Evolutionary conservation across 495 filamentous ascomycete species (phyloP).

Genomic region (Amniculicola lignicola): DNA sequence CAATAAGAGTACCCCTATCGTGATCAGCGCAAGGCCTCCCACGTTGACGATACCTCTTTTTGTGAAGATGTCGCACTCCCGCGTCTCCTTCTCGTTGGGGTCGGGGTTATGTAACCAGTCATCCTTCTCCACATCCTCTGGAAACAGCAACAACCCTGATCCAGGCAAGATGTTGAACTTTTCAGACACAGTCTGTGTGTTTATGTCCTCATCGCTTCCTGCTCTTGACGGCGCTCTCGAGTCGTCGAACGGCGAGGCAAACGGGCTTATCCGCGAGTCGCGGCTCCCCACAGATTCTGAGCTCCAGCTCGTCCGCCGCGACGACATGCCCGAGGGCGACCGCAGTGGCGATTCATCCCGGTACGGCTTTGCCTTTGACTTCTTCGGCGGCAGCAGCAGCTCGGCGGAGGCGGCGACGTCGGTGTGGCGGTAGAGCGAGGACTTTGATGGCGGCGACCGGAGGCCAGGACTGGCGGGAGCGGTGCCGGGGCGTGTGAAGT

Average conservation of each 20-base stretch:
- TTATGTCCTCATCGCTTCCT: conserved; percentile 64
- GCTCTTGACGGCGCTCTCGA: conserved; percentile 59
- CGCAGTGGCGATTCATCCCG: conserved; percentile 47
- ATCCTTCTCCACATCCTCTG: conserved; percentile 75
- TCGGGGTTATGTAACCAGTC: conserved; percentile 74
- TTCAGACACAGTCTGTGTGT: conserved; percentile 73
- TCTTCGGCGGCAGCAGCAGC: conserved; percentile 57
- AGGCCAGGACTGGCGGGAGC: conserved; percentile 25
- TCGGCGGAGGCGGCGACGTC: conserved; percentile 54
- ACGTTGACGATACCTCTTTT: conserved; percentile 65
- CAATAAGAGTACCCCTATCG: conserved; percentile 60
- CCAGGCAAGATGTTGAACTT: conserved; percentile 77
- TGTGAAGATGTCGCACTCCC: conserved; percentile 66
- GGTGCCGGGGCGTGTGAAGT: conserved; percentile 38
- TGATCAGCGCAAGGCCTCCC: conserved; percentile 61
- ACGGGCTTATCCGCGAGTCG: conserved; percentile 52
- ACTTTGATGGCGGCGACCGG: conserved; percentile 7
- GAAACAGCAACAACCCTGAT: conserved; percentile 66
- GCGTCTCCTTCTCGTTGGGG: conserved; percentile 58
- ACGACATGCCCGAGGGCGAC: conserved; percentile 52
- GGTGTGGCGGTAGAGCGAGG: conserved; percentile 40
- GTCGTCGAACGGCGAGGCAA: conserved; percentile 55
- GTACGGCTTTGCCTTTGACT: conserved; percentile 42
- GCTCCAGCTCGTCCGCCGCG: conserved; percentile 61
- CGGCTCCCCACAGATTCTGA: conserved; percentile 53